Base-by-base conservation (phyloP, 768 basidiomycete species). In the Serpula lacrymans region DNA sequence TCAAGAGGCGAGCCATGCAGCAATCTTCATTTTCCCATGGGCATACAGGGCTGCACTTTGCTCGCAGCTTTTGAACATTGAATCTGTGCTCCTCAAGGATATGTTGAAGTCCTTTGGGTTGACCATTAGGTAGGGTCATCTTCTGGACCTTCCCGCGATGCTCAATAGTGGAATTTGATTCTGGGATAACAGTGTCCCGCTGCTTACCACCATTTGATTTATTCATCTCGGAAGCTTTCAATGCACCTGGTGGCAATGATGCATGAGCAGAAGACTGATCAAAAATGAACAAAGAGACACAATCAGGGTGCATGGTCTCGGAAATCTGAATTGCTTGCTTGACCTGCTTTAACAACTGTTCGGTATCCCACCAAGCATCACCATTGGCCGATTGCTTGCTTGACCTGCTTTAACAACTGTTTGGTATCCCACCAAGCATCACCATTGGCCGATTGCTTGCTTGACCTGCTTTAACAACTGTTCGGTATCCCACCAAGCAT, bases 221-320 rank as follows among this genome's bases (percentile, higher is more conserved):
- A 41, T 72, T 72, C 68, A 71, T 70, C 28, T 69, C 55, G 21
- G 60, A 68, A 2, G 66, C 69, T 41, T 61, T 62, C n/a, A 71
- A 59, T 4, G 67, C 62, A 53, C 71, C 60, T 7, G 59, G 55
- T 13, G 61, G 49, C 10, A 69, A 52, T 3, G 62, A 58, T 1
- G 50, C 64, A 50, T 72, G 69, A 20, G 66, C 67, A 2, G 70
- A 69, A 8, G 69, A 69, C 34, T 70, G 63, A 51, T 72, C 64
- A 48, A 67, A 72, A 20, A 72, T 50, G 27, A 71, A 70, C 0
- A 70, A 42, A 0, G 50, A 52, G 6, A 54, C 45, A 4, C 52
- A 53, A 5, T 53, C 49, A 2, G 67, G 65, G 50, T 67, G 59
- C 5, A 54, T 52, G n/a, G 41, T 38, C 27, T 72, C 63, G 50